Base-by-base conservation (phyloP, 2,329 filamentous ascomycete genomes). In the Onygenales sp. region DNA sequence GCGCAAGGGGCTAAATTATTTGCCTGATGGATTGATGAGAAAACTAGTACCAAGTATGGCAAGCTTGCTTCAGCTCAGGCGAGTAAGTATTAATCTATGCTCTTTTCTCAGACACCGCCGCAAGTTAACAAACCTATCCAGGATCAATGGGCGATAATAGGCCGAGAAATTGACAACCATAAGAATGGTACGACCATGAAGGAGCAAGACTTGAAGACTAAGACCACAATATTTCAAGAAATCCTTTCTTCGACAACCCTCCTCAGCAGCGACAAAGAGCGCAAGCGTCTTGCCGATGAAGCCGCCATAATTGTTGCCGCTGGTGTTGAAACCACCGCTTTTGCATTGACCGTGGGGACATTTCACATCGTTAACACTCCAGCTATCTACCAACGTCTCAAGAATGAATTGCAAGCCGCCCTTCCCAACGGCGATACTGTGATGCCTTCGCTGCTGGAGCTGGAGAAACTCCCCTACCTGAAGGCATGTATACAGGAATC, bases 291-390 rank as follows among this genome's bases (percentile, higher is more conserved):
- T 1, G 44, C 53, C 44, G 59, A 66, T 9, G 65, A 67, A 56
- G 63, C 62, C 7, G 53, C 53, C 11, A 54, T 59, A 7, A 43
- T 68, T 2, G 46, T 66, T 13, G 63, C 51, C 8, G 66, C 63
- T 36, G 66, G 63, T n/a, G 50, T 63, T 10, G 60, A 61, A 17
- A 66, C 66, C 3, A 61, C 61, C 5, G 59, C 57, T 7, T 61
- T 59, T 46, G 53, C 64, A 4, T 55, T 69, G 9, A 56, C 43
- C 9, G 54, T 63, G 8, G 60, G 58, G 5, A 58, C 57, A n/a
- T 69, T 63, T 51, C 59, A 68, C 48, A 59, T 66, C 10, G 46
- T 63, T 8, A 58, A 55, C 41, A 61, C 59, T 31, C 60, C 63
- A 14, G 17, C 31, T 2, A 56, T 63, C 6, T 55, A 60, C 52